Evolutionary conservation across 805 yeast species (phyloP), one percentile per base, ranked within the genome.

Genomic region (Candida insectorum): DNA sequence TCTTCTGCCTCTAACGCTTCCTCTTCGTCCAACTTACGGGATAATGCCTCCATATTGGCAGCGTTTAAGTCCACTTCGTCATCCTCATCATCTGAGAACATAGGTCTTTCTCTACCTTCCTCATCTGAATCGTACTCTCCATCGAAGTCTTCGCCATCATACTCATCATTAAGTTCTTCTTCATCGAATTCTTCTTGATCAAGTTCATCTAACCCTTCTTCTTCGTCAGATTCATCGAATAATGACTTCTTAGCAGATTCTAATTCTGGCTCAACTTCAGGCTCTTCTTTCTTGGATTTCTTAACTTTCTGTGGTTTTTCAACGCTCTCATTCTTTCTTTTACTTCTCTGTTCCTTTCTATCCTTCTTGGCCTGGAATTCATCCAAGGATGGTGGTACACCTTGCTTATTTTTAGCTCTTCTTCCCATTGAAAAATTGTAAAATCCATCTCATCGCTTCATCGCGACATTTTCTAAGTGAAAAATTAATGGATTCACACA

Each of bases 381-480:
- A 28, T 91, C 97, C 42, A 81, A 68, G 5, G 88, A 56, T 22
- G 96, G 96, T 47, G 97, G 97, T 39, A 75, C 85, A 28, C 87
- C 93, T 66, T 91, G 97, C 71, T 86, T 91, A 52, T 86, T 83
- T 62, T 83, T 87, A 39, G 86, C 85, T 69, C 85, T 81, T 76
- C 96, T 83, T 59, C 97, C 97, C 95, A 89, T 86, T 26, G 28
- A 18, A 28, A 28, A 28, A 16, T 28, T 28, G 5, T 6, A 10
- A 17, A 28, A 16, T 28, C 16, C 25, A 37, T 21, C 35, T 40
- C 37, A 35, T 28, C 40, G 37, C 43, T 20, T 11, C 20, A 26
- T 31, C 16, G n/a, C n/a, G n/a, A n/a, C n/a, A n/a, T n/a, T n/a
- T n/a, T n/a, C n/a, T n/a, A n/a, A n/a, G n/a, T n/a, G n/a, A n/a